A percentile compares a stretch with the other conserved stretches of the same genome.
Conservation (phyloP, 2,329 filamentous ascomycete genomes). For the Epichloe bromicola region DNA sequence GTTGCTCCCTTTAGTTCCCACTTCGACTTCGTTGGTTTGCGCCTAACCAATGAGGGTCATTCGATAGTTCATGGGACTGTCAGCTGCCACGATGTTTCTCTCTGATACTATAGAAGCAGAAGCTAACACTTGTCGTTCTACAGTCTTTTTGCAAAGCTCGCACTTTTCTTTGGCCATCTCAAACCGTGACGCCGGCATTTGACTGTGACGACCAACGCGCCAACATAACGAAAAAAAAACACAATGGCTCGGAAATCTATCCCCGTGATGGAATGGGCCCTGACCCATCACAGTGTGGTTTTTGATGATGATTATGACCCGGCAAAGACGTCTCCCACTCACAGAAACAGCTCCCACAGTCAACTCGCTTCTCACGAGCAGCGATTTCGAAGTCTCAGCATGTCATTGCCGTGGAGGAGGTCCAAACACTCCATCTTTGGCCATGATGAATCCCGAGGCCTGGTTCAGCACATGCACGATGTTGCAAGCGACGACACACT, state of each 20-base stretch:
- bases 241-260: conserved; percentile 4
- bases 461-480: conserved; percentile 18
- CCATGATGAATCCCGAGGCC: conserved; percentile 18
- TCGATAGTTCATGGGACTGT: too few relatives aligned
- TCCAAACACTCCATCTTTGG: conserved; percentile 30
- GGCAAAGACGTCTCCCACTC: neutral
- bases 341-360: neutral
- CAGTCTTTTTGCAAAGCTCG: neutral
- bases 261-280: conserved; percentile 6
- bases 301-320: conserved; percentile 5
- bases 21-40: too few relatives aligned
- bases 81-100: too few relatives aligned
- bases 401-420: conserved; percentile 36
- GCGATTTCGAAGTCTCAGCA: conserved; percentile 35
- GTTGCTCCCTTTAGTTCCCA: too few relatives aligned
- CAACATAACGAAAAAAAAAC: neutral
- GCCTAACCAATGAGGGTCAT: too few relatives aligned
- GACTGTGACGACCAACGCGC: neutral
- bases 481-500: conserved; percentile 20
- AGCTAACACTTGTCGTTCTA: neutral
- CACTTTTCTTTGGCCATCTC: too few relatives aligned
- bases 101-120: neutral
- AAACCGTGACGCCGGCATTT: too few relatives aligned
- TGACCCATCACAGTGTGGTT: neutral
- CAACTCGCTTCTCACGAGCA: conserved; percentile 17